Conservation (phyloP, 2,329 filamentous ascomycete genomes). For the Penicillium sp. region DNA sequence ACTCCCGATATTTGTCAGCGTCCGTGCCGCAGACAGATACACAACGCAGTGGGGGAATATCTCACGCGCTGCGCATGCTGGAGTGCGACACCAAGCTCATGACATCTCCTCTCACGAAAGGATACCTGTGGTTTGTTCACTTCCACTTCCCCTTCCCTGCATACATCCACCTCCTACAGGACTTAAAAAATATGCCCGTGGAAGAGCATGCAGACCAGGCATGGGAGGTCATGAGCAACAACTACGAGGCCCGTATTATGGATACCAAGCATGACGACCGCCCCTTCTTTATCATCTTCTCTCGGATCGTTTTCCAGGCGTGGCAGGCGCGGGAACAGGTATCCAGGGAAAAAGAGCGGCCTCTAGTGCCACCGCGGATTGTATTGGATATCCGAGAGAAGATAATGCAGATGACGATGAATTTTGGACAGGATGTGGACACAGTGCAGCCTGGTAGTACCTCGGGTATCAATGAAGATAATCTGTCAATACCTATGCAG, state of each 20-base stretch:
- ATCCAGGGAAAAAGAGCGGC: background rate
- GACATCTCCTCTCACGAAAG: background rate
- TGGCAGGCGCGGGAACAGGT: background rate
- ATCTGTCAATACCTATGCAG: background rate
- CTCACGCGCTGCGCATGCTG: background rate
- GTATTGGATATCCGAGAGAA: background rate
- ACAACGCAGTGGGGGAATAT: background rate
- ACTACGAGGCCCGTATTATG: background rate
- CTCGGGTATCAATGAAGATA: background rate
- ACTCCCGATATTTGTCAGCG: background rate
- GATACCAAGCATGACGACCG: background rate
- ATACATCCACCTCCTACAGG: background rate
- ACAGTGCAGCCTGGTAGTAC: background rate
- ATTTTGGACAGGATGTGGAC: background rate
- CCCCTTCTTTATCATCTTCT: background rate
- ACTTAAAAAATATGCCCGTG: background rate
- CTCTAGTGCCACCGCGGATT: background rate
- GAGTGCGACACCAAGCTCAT: background rate
- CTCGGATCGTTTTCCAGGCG: background rate
- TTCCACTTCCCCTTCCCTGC: background rate
- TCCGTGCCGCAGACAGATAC: background rate
- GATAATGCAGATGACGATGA: background rate
- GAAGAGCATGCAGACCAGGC: background rate
- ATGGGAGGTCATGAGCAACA: background rate
- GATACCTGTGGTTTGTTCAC: background rate